These are phyloP conservation scores for Pyrenophora seminiperda DNA, from an alignment of 2,329 filamentous ascomycete genomes.

Conservation along the genomic window DNA sequence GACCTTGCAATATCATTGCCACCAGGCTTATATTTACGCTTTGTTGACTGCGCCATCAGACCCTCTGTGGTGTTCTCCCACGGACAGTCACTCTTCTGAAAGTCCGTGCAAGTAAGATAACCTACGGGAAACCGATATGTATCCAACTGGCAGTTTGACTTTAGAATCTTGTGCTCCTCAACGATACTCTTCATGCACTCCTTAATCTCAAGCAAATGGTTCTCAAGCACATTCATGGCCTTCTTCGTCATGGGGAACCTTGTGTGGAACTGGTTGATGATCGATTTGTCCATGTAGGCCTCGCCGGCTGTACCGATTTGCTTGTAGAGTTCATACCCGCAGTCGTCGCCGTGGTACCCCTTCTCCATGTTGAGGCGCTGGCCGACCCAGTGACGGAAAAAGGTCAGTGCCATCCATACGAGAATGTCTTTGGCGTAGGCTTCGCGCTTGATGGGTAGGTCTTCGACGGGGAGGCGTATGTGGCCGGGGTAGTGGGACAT, in stretches of 20 bases:
- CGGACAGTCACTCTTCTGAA: constrained; percentile 50
- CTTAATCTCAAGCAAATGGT: constrained; percentile 51
- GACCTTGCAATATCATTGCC: constrained; percentile 38
- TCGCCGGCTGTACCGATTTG: constrained; percentile 49
- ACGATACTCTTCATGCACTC: constrained; percentile 50
- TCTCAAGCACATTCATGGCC: constrained; percentile 50
- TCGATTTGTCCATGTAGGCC: constrained; percentile 50
- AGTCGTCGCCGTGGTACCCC: constrained; percentile 50
- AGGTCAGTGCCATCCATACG: constrained; percentile 56
- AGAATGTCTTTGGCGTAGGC: constrained; percentile 57
- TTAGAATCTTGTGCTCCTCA: constrained; percentile 45
- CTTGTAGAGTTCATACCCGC: constrained; percentile 55
- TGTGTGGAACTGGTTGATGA: constrained; percentile 48
- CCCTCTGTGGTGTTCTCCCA: constrained; percentile 39
- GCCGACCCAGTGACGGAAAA: constrained; percentile 56
- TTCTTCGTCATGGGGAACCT: constrained; percentile 53
- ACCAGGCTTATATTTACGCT: constrained; percentile 29
- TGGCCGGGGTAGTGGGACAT: constrained; percentile 35
- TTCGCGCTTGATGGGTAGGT: constrained; percentile 48
- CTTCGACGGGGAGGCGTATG: constrained; percentile 32
- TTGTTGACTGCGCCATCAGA: constrained; percentile 8
- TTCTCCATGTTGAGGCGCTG: constrained; percentile 49
- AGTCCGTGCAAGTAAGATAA: constrained; percentile 54
- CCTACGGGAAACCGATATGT: constrained; percentile 42
- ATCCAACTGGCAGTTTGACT: constrained; percentile 50